A percentile compares a stretch with the other conserved stretches of the same genome.
Evolutionary conservation across 805 yeast genomes (phyloP).

Genomic region (Yarrowia divulgata): DNA sequence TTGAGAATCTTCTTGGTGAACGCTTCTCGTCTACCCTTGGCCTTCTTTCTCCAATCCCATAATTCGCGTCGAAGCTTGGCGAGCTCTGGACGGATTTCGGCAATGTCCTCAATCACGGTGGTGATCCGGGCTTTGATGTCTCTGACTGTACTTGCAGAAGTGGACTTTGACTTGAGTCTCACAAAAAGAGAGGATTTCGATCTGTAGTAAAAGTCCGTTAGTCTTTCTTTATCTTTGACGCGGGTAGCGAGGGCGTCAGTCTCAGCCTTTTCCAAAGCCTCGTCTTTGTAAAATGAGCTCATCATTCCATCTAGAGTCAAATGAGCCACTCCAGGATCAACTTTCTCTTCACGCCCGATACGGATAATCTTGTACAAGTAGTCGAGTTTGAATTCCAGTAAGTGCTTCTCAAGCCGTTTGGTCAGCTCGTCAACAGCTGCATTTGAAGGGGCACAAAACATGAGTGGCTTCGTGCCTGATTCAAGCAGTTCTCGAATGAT

Average conservation of each 20-base stretch:
- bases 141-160: neutral
- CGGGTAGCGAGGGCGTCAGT: neutral
- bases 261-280: neutral
- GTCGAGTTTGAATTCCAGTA: neutral
- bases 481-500: neutral
- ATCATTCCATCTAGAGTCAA: neutral
- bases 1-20: neutral
- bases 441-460: constrained; percentile 18
- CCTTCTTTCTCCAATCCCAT: neutral
- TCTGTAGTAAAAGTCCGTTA: neutral
- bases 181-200: neutral
- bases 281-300: neutral
- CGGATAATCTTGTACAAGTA: neutral
- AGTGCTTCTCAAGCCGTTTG: neutral
- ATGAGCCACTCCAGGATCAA: constrained; percentile 6
- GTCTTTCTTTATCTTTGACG: too few species aligned
- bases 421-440: constrained; percentile 22
- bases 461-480: neutral
- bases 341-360: neutral
- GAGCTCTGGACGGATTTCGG: neutral
- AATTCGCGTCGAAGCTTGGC: neutral
- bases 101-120: neutral
- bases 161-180: neutral
- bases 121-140: neutral
- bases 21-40: too few species aligned